Base-by-base conservation (phyloP, 2,329 filamentous ascomycete species). In the Ceratocystis harringtonii region DNA sequence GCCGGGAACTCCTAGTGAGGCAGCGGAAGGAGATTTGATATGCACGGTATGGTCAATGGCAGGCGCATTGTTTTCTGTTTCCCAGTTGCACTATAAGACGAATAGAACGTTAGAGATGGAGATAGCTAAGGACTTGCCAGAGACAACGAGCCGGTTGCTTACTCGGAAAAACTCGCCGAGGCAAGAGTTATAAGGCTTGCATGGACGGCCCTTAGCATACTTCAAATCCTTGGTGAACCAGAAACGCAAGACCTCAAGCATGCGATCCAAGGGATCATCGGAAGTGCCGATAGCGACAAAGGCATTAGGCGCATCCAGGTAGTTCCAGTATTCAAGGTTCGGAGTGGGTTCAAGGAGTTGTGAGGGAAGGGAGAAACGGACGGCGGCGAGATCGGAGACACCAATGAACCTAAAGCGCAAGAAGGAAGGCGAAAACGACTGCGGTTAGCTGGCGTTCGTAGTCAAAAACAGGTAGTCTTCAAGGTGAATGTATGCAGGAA, bases 201-300 rank as follows among this genome's bases (percentile, higher is more conserved):
- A 97, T 55, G 94, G 94, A 78, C 92, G 95, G 68, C 92, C 92
- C 78, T 97, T 97, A 74, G 95, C 90, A 72, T 97, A 99, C 83
- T 99, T 99, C 75, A 99, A 75, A 75, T 99, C 94, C 76, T 99
- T 99, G 69, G 94, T 97, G 72, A 97, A 95, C 94, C 94, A 99
- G 77, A 97, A 99, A 68, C 92, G 86, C 71, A 97, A 77, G 36
- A 95, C 90, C 72, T 92, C 92, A 63, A 99, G 83, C 89, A 96
- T 96, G 70, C 94, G 90, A 71, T 94, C 92, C 65, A 97, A 79
- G 10, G 88, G 84, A 71, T 97, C 90, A 71, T 97, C 89, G 19
- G 92, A 94, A 71, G 92, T 92, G 71, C 92, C 94, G 71, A 87
- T 87, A 58, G 82, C 83, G 69, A 84, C 78, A 69, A 99, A 96